A percentile compares a stretch with the other conserved stretches of the same genome.
phyloP scores from a whole-genome alignment of 2,329 filamentous ascomycete species.

The Penicillium crustosum region DNA sequence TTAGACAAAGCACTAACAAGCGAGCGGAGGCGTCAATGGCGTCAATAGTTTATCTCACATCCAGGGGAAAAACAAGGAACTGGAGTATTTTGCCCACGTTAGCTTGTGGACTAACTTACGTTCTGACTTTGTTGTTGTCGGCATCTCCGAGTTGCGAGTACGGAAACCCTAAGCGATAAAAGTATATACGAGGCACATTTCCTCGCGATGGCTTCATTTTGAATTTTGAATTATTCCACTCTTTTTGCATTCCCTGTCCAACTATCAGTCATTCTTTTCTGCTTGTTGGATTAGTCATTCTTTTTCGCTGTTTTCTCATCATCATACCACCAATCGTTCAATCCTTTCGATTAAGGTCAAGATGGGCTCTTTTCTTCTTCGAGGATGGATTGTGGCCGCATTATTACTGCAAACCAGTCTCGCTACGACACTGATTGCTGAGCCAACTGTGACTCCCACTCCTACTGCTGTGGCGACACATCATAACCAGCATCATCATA shows the following conservation, averaged over 20 bases:
- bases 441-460: neutral
- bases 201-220: neutral
- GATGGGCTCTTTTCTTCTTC: constrained; percentile 3
- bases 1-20: neutral
- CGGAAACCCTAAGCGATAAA: neutral
- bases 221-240: neutral
- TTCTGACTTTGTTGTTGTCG: neutral
- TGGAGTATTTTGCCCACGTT: neutral
- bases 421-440: neutral
- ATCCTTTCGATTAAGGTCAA: neutral
- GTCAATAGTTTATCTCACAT: neutral
- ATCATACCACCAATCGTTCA: neutral
- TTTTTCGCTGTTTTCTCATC: neutral
- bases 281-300: neutral
- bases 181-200: neutral
- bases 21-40: neutral
- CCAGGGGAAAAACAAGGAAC: neutral
- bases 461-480: neutral
- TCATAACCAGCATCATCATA: neutral
- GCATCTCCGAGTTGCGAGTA: neutral
- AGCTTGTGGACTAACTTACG: neutral
- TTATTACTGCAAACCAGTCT: neutral
- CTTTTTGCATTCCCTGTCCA: neutral
- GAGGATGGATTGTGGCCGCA: constrained; percentile 8
- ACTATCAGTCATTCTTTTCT: neutral